Percentiles rank a stretch among this genome's conserved stretches.
Evolutionary conservation across 108 stramenopile genomes (phyloP).

Genomic region (Cyclotella atomus): DNA sequence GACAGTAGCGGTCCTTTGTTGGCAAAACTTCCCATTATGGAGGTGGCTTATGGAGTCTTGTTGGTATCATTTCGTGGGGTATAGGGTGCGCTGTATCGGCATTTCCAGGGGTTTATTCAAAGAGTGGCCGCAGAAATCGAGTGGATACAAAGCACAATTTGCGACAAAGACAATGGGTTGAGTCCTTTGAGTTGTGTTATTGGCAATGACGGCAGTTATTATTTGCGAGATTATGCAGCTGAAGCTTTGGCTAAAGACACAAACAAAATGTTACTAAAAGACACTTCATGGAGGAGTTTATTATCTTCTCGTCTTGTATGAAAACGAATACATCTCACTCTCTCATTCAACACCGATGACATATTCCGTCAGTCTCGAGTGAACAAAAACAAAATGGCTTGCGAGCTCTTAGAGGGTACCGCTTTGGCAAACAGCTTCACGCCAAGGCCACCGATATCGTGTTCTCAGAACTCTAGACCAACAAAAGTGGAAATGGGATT

Average conservation of each 20-base stretch:
- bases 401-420: conserved; percentile 19
- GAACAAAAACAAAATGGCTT: not conserved
- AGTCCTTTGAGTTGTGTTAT: conserved; percentile 20
- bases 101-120: conserved; percentile 45
- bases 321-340: not conserved
- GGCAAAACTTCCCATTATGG: conserved; percentile 4
- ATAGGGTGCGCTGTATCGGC: conserved; percentile 28
- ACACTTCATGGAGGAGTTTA: no score
- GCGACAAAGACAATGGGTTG: conserved; percentile 14
- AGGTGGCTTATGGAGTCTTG: conserved; percentile 11
- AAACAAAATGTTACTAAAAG: not conserved
- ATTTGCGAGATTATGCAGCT: conserved; percentile 17
- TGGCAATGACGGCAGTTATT: not conserved
- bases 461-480: not conserved
- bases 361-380: not conserved
- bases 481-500: not conserved
- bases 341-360: not conserved
- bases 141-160: conserved; percentile 46
- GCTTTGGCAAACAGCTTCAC: not conserved
- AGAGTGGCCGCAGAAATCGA: conserved; percentile 38
- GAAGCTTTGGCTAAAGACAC: not conserved
- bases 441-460: not conserved
- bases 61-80: conserved; percentile 48
- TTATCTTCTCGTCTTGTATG: no score
- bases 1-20: conserved; percentile 46